Evolutionary conservation across 2,329 filamentous ascomycete genomes (phyloP), one percentile per base, ranked within the genome.

Genomic region (Trichophyton equinum): DNA sequence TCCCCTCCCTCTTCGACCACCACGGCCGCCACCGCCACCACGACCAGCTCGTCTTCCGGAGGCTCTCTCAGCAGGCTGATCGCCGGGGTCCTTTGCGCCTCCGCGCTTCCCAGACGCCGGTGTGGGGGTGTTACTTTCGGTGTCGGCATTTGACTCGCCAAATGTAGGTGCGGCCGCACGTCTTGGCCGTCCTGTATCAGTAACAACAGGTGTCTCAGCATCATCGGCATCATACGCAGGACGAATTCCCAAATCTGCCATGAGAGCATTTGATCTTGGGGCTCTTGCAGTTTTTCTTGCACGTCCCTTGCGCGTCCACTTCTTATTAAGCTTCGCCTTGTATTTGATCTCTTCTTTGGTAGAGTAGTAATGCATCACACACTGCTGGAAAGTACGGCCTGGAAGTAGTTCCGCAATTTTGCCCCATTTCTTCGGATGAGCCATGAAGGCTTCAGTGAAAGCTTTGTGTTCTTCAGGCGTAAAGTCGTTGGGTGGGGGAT

Each of bases 121-220:
- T 59, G 62, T 76, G 69, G 60, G 71, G 68, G 60, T 70, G 63
- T 36, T 73, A 66, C 59, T 72, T 68, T 58, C 66, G 27, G 66
- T 65, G 59, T 74, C 72, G 47, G 63, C 68, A 40, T 62, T 60
- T 36, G 62, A 61, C 40, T 72, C 72, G 49, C 77, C 77, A 70
- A 80, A 80, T 0, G 76, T 78, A 6, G 78, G 78, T 2, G 78
- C 78, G 18, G 78, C 78, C 46, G 78, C 78, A 64, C 78, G 74
- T 51, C 75, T 72, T 22, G 78, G 78, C 59, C 78, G 72, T 36
- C 78, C 78, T 53, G 77, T 79, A 61, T 80, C 78, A 9, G 78
- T 80, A 36, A 79, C 76, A 46, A 75, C 71, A 11, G 74, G 64
- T 13, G 66, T 65, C 20, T 66, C 63, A 55, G 74, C 70, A 44